These are phyloP conservation scores for Phytopythium sindhum DNA, from an alignment of 352 stramenopile genomes.

Conservation along the genomic window DNA sequence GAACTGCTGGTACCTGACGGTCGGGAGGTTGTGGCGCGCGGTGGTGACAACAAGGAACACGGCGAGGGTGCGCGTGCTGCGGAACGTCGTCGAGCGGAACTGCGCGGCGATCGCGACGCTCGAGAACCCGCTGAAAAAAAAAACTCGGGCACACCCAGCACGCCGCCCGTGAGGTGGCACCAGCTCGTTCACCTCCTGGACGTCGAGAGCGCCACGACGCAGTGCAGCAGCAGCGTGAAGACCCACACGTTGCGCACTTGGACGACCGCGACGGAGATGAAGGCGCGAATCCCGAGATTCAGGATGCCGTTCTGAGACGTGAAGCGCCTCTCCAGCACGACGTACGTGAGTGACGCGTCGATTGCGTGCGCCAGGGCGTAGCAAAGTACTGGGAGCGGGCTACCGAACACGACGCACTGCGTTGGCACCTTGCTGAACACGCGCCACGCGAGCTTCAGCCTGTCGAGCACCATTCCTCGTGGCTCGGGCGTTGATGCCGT, in stretches of 20 bases:
- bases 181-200: constrained; percentile 11
- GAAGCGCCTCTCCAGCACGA: constrained; percentile 28
- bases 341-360: constrained; percentile 36
- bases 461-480: not conserved
- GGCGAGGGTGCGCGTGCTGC: constrained; percentile 11
- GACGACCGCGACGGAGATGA: constrained; percentile 26
- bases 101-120: constrained; percentile 28
- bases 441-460: constrained; percentile 10
- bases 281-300: constrained; percentile 17
- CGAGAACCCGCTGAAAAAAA: constrained; percentile 28
- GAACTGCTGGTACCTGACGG: constrained; percentile 9
- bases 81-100: constrained; percentile 23
- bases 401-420: constrained; percentile 50
- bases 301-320: constrained; percentile 24
- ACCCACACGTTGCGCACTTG: constrained; percentile 51
- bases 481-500: too few relatives aligned
- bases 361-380: constrained; percentile 46
- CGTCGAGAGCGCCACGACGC: constrained; percentile 13
- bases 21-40: not conserved
- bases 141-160: constrained; percentile 31
- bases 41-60: not conserved
- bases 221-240: constrained; percentile 26
- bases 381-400: constrained; percentile 33
- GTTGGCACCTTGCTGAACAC: constrained; percentile 41
- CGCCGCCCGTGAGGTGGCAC: constrained; percentile 11